These are phyloP conservation scores for Cyclaneusma minus DNA, from an alignment of 2,329 filamentous ascomycete species.

Conservation along the genomic window DNA sequence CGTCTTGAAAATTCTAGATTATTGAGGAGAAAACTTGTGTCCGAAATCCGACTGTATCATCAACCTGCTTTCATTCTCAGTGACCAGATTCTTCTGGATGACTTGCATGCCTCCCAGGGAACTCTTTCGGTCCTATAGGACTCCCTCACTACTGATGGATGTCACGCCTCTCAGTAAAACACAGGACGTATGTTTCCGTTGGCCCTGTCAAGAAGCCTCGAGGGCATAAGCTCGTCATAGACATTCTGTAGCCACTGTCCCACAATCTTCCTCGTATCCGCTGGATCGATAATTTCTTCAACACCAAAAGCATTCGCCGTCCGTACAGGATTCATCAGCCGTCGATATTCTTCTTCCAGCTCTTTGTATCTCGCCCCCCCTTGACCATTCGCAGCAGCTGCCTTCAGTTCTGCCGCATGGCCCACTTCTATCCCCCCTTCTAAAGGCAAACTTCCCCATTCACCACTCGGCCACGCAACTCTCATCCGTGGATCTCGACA, in stretches of 20 bases:
- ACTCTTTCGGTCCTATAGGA: no score
- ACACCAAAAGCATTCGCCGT: slow-evolving; percentile 48
- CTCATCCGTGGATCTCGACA: slow-evolving; percentile 43
- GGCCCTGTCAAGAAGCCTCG: slow-evolving; percentile 18
- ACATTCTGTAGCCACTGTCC: slow-evolving; percentile 39
- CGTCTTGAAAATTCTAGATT: no score
- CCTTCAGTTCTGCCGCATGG: slow-evolving; percentile 41
- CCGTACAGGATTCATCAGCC: slow-evolving; percentile 48
- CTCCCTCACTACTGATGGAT: no score
- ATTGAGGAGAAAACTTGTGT: no score
- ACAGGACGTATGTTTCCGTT: slow-evolving; percentile 25
- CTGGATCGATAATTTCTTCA: slow-evolving; percentile 50
- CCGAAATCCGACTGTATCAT: no score
- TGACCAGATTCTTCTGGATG: no score
- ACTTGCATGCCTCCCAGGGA: no score
- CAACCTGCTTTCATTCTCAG: no score
- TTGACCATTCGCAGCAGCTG: slow-evolving; percentile 32
- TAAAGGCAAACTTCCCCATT: slow-evolving; percentile 46
- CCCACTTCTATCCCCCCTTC: slow-evolving; percentile 51
- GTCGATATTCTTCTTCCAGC: slow-evolving; percentile 41
- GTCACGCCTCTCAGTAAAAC: slow-evolving; percentile 22
- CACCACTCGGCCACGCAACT: slow-evolving; percentile 46
- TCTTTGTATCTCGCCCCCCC: slow-evolving; percentile 36
- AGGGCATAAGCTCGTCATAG: slow-evolving; percentile 13
- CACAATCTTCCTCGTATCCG: slow-evolving; percentile 36